These are phyloP conservation scores for Malus hybrid DNA, from an alignment of 331 rosid species.

Conservation along the genomic window DNA sequence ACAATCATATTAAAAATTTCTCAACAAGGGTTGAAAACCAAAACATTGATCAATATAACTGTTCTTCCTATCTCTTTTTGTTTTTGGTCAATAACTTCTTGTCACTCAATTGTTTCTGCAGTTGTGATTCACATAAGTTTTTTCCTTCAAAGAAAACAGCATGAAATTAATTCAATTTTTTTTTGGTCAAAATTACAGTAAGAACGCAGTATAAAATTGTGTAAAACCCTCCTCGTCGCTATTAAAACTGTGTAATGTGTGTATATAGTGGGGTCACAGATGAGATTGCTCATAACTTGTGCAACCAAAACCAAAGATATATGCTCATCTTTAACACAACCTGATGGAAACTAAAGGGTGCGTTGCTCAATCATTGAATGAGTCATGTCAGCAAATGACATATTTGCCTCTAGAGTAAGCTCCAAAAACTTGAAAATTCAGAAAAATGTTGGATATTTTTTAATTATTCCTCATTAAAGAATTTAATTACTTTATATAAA, in stretches of 20 bases:
- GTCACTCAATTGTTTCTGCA: too few species aligned
- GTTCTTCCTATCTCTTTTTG: too few species aligned
- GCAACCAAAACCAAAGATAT: neutral
- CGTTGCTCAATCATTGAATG: neutral
- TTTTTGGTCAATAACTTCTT: too few species aligned
- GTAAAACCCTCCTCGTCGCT: constrained; percentile 1
- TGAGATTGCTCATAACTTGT: neutral
- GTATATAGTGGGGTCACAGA: neutral
- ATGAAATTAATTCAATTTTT: too few species aligned
- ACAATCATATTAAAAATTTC: too few species aligned
- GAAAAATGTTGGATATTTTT: neutral
- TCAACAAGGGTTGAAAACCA: too few species aligned
- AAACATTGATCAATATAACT: too few species aligned
- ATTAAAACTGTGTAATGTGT: neutral
- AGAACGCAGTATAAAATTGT: neutral
- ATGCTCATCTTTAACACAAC: neutral
- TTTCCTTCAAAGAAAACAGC: too few species aligned
- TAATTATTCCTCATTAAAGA: too few species aligned
- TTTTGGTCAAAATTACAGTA: too few species aligned
- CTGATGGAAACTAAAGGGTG: neutral
- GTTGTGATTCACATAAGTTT: too few species aligned
- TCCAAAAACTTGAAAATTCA: neutral
- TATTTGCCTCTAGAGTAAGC: neutral
- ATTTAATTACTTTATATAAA: too few species aligned
- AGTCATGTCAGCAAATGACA: neutral